These are phyloP conservation scores for Citrus reticulata DNA, from an alignment of 345 rosid species.

Conservation along the genomic window DNA sequence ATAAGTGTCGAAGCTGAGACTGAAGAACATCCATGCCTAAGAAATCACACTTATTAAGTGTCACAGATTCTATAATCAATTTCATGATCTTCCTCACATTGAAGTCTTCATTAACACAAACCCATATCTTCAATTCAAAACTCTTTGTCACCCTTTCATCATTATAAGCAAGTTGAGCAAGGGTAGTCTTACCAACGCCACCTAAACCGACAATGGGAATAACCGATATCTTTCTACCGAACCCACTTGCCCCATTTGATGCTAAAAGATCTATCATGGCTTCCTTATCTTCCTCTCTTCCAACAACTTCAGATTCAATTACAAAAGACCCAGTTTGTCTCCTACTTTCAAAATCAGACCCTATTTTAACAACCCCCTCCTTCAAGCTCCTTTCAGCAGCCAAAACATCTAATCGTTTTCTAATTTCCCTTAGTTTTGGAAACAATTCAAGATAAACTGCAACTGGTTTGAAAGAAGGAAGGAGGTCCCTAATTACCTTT, in stretches of 20 bases:
- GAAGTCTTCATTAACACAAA: constrained; percentile 16
- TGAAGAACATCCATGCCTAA: constrained; percentile 19
- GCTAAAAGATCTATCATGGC: background rate
- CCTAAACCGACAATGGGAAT: constrained; percentile 21
- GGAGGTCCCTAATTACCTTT: background rate
- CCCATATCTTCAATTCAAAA: constrained; percentile 15
- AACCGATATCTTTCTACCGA: background rate
- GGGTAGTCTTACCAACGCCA: constrained; percentile 23
- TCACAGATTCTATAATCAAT: constrained; percentile 7
- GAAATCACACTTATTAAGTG: background rate
- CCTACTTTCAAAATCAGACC: background rate
- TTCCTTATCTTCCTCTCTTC: constrained; percentile 12
- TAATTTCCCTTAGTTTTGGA: background rate
- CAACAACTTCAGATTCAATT: constrained; percentile 14
- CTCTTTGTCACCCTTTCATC: constrained; percentile 3
- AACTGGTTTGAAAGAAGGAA: constrained; percentile 1
- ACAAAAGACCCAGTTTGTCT: constrained; percentile 9
- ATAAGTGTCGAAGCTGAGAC: background rate
- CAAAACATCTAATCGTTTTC: background rate
- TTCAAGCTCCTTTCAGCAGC: constrained; percentile 4
- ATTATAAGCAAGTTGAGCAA: constrained; percentile 19
- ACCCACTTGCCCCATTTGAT: background rate
- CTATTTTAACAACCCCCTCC: background rate
- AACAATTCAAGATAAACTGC: background rate
- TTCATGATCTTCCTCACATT: background rate